These are phyloP conservation scores for Mollisiaceae sp. DNA, from an alignment of 2,329 filamentous ascomycete genomes.

Conservation along the genomic window DNA sequence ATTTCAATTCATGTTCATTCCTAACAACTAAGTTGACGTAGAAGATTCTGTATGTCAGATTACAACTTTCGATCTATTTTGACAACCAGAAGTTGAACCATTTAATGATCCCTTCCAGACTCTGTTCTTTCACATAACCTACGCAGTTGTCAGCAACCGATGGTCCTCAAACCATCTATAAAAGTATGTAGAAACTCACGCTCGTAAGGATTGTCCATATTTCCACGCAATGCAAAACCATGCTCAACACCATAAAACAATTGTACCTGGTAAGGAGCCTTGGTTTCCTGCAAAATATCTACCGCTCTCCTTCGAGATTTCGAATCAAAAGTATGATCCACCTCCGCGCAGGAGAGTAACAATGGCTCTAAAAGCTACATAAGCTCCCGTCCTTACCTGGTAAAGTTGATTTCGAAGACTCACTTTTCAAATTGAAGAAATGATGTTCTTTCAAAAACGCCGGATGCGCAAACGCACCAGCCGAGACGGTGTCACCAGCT, in stretches of 20 bases:
- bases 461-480: conserved; percentile 57
- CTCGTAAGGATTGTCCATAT: conserved; percentile 51
- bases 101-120: conserved; percentile 23
- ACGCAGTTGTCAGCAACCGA: not conserved
- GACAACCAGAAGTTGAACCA: conserved; percentile 33
- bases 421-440: conserved; percentile 47
- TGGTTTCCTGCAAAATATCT: conserved; percentile 48
- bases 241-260: conserved; percentile 66
- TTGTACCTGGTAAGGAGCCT: conserved; percentile 63
- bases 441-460: conserved; percentile 54
- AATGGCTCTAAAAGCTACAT: conserved; percentile 44
- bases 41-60: too few relatives aligned
- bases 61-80: not conserved
- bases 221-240: conserved; percentile 66
- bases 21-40: too few relatives aligned
- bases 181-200: conserved; percentile 34
- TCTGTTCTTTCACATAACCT: conserved; percentile 67
- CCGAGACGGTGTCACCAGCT: conserved; percentile 45
- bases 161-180: not conserved
- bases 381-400: not conserved
- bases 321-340: conserved; percentile 50
- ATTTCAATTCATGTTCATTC: too few relatives aligned
- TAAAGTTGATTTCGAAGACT: conserved; percentile 15
- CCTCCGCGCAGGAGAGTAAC: conserved; percentile 52
- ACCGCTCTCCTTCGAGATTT: conserved; percentile 48